phyloP scores from a whole-genome alignment of 139 green algal species.

The Chlamydomonas schloesseri region DNA sequence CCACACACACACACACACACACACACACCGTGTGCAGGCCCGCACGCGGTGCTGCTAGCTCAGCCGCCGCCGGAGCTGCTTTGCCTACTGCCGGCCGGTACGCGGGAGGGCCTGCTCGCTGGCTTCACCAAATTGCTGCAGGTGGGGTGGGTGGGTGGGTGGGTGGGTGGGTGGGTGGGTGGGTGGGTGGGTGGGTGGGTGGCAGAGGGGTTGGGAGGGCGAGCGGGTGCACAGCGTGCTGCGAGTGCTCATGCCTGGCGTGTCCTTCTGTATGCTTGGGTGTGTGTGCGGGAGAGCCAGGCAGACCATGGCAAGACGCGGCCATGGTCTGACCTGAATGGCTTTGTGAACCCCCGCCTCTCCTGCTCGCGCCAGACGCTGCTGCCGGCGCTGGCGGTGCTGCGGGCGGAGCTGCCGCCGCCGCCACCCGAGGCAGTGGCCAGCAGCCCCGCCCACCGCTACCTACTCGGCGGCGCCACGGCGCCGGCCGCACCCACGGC shows the following conservation, averaged over 20 bases:
- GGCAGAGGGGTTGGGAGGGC: too few species aligned
- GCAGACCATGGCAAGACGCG: too few species aligned
- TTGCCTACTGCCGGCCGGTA: neutral
- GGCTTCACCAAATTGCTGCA: neutral
- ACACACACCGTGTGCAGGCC: too few species aligned
- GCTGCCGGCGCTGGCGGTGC: neutral
- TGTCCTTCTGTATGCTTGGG: too few species aligned
- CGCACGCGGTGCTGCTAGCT: constrained; percentile 9
- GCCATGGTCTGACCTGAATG: neutral
- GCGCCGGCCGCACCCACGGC: too few species aligned
- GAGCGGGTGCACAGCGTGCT: too few species aligned
- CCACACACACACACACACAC: too few species aligned
- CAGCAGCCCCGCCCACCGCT: neutral
- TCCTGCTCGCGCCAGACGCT: neutral
- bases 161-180: too few species aligned
- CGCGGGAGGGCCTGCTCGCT: neutral
- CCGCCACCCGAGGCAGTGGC: neutral
- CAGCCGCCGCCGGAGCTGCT: neutral
- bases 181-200: too few species aligned
- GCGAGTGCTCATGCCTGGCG: too few species aligned
- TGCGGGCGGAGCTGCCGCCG: neutral
- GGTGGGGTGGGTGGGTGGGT: neutral
- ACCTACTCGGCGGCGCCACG: neutral
- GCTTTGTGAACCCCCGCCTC: too few species aligned
- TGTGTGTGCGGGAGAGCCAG: too few species aligned